Conservation (phyloP, 139 green algal genomes). For the Tetraselmis striata region DNA sequence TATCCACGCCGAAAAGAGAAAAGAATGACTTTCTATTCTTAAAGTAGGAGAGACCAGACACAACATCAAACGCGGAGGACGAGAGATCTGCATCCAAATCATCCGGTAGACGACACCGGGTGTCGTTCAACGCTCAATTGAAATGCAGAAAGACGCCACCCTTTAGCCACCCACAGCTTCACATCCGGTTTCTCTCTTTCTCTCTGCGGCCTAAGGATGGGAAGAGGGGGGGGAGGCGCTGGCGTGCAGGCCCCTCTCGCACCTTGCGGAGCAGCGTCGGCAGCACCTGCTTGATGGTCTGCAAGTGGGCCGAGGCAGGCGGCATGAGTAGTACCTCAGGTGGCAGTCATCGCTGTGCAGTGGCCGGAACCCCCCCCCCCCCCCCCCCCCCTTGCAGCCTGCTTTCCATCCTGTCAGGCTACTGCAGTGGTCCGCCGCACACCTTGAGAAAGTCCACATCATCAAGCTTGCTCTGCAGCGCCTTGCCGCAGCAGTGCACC, state of each 20-base stretch:
- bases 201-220: neutral
- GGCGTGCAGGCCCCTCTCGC: neutral
- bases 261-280: neutral
- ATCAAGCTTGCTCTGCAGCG: neutral
- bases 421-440: too few relatives aligned
- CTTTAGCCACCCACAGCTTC: neutral
- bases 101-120: too few relatives aligned
- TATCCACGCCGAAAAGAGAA: too few relatives aligned
- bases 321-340: neutral
- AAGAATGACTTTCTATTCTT: too few relatives aligned
- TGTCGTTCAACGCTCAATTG: too few relatives aligned
- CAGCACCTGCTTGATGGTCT: neutral
- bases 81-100: too few relatives aligned
- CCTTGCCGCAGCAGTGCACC: neutral
- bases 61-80: too few relatives aligned
- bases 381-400: too few relatives aligned
- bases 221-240: neutral
- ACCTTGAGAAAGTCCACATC: neutral
- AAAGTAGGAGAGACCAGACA: too few relatives aligned
- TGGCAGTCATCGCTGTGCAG: neutral
- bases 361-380: too few relatives aligned
- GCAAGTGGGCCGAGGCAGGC: neutral
- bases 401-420: too few relatives aligned
- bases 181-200: neutral
- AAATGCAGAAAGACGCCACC: neutral